phyloP scores from a whole-genome alignment of 768 basidiomycete species.

The Pulveroboletus frians region DNA sequence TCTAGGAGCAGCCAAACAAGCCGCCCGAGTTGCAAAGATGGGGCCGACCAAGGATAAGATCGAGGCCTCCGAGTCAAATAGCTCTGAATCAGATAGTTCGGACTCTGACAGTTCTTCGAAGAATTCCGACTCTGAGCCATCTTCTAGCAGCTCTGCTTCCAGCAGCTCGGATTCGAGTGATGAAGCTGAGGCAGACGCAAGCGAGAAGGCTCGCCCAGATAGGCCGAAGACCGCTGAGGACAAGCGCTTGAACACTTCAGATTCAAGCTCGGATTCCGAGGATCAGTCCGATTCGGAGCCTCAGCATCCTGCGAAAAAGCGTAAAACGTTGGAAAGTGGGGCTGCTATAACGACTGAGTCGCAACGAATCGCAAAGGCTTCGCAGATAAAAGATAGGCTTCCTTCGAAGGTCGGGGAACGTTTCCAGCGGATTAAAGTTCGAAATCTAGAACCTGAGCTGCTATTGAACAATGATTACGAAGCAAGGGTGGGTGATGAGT shows the following conservation, averaged over 20 bases:
- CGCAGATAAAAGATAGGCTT: slow-evolving; percentile 13
- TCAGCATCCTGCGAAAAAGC: slow-evolving; percentile 51
- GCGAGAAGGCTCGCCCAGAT: not conserved
- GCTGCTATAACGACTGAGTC: slow-evolving; percentile 35
- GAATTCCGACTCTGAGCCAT: slow-evolving; percentile 15
- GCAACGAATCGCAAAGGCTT: not conserved
- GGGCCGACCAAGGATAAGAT: not conserved
- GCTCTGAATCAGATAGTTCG: slow-evolving; percentile 16
- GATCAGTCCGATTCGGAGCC: slow-evolving; percentile 3
- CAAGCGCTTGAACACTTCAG: slow-evolving; percentile 5
- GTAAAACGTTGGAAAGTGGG: slow-evolving; percentile 49
- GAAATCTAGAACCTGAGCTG: slow-evolving; percentile 40
- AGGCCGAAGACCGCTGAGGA: not conserved
- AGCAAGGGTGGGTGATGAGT: slow-evolving; percentile 54
- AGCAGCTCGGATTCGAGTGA: slow-evolving; percentile 13
- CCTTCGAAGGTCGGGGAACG: slow-evolving; percentile 50
- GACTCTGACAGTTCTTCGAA: slow-evolving; percentile 14
- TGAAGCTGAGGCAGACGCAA: slow-evolving; percentile 7
- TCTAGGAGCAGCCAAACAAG: not conserved
- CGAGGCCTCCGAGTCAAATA: slow-evolving; percentile 6
- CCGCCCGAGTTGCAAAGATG: slow-evolving; percentile 1
- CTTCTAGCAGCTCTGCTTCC: slow-evolving; percentile 11
- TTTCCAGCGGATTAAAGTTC: slow-evolving; percentile 75
- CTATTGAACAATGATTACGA: slow-evolving; percentile 73
- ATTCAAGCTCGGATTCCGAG: slow-evolving; percentile 26